Evolutionary conservation across 2,329 filamentous ascomycete species (phyloP).

Genomic region (Hymenoscyphus repandus): DNA sequence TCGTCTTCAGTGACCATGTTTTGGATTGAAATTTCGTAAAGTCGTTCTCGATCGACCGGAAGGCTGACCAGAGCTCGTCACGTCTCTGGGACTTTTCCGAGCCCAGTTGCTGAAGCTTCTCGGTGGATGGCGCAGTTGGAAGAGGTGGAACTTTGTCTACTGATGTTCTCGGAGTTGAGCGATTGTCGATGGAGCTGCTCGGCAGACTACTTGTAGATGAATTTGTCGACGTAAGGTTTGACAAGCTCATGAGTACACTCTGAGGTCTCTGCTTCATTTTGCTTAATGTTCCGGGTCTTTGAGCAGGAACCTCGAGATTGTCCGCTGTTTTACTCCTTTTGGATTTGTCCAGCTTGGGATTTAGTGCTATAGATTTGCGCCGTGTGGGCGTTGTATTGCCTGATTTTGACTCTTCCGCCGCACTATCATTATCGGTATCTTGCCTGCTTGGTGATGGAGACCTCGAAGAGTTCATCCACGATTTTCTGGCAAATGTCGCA

Average conservation of each 20-base stretch:
- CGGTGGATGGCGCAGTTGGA: conserved; percentile 35
- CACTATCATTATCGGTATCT: conserved; percentile 16
- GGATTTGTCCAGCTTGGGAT: conserved; percentile 21
- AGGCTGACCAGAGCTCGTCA: conserved; percentile 65
- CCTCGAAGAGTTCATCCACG: conserved; percentile 42
- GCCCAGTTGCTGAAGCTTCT: conserved; percentile 26
- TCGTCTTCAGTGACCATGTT: conserved; percentile 62
- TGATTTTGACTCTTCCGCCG: conserved; percentile 14
- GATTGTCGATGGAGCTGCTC: conserved; percentile 41
- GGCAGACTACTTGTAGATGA: conserved; percentile 33
- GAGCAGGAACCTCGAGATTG: conserved; percentile 15
- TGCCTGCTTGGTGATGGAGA: conserved; percentile 39
- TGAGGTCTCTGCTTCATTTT: conserved; percentile 26
- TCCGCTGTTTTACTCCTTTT: conserved; percentile 14
- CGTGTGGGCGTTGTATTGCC: conserved; percentile 14
- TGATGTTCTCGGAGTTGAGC: conserved; percentile 38
- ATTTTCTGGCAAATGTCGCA: conserved; percentile 44
- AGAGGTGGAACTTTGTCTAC: conserved; percentile 43
- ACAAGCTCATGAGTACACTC: conserved; percentile 28
- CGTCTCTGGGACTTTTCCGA: conserved; percentile 45
- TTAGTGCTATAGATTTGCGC: conserved; percentile 14
- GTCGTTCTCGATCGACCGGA: conserved; percentile 63
- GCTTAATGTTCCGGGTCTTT: conserved; percentile 17
- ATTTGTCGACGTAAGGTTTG: conserved; percentile 27
- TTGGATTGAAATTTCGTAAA: conserved; percentile 66